Evolutionary conservation across 106 monocot species (phyloP).

Genomic region (Dioscorea zingiberensis): DNA sequence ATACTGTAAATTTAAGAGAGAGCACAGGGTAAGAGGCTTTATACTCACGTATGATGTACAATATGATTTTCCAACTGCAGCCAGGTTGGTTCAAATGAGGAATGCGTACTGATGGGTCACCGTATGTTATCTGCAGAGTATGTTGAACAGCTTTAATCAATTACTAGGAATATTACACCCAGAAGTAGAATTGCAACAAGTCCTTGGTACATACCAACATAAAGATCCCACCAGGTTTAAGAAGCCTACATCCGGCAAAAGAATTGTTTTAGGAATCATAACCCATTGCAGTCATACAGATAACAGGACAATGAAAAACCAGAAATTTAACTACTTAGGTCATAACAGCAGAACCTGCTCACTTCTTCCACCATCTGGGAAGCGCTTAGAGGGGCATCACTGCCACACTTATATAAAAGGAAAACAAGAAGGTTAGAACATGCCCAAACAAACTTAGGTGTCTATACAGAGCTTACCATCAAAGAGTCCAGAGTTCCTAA

Average conservation of each 20-base stretch:
- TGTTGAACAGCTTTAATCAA: not conserved
- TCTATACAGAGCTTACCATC: constrained; percentile 72
- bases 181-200: too few species aligned
- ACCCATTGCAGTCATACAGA: too few species aligned
- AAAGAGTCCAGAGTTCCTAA: constrained; percentile 95
- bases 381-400: constrained; percentile 80
- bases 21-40: not conserved
- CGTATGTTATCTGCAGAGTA: constrained; percentile 76
- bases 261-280: not conserved
- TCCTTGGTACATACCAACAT: constrained; percentile 57
- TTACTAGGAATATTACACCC: not conserved
- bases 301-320: too few species aligned
- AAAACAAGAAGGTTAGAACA: constrained; percentile 18
- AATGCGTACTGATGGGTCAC: constrained; percentile 83
- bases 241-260: constrained; percentile 52
- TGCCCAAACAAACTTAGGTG: not conserved
- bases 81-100: constrained; percentile 66
- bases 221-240: constrained; percentile 86
- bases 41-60: constrained; percentile 81
- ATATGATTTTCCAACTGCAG: constrained; percentile 70
- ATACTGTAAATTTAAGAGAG: too few species aligned
- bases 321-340: not conserved
- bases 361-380: constrained; percentile 88
- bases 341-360: constrained; percentile 56
- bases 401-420: constrained; percentile 62